Percentiles rank a stretch among this genome's conserved stretches.
Conservation (phyloP, 2,329 filamentous ascomycete species). For the Phymatotrichopsis omnivora region DNA sequence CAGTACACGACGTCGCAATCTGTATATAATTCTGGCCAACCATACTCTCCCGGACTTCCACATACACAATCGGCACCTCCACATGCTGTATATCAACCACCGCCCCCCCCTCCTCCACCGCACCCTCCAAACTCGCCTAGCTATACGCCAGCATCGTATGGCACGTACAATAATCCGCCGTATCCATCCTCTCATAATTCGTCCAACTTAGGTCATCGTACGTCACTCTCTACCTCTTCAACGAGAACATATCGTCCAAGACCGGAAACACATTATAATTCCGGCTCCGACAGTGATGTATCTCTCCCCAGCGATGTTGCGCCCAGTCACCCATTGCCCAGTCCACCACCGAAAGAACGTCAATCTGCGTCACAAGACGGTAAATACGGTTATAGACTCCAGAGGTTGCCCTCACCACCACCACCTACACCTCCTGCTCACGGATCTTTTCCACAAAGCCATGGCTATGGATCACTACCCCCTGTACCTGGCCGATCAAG, state of each 20-base stretch:
- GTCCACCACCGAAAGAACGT: constrained; percentile 22
- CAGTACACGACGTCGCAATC: constrained; percentile 23
- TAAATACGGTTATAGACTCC: constrained; percentile 16
- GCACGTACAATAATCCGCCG: constrained; percentile 1
- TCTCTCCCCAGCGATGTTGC: constrained; percentile 18
- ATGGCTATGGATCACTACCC: constrained; percentile 18
- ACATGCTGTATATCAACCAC: constrained; percentile 25
- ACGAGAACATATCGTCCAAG: constrained; percentile 17
- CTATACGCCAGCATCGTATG: constrained; percentile 19
- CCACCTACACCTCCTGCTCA: constrained; percentile 34
- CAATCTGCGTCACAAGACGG: constrained; percentile 9
- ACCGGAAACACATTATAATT: constrained; percentile 27
- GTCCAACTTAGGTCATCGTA: neutral
- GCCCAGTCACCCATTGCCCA: constrained; percentile 22
- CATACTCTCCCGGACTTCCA: constrained; percentile 24
- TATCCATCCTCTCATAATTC: constrained; percentile 14
- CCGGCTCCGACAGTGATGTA: constrained; percentile 28
- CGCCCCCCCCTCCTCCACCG: constrained; percentile 25
- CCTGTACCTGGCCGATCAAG: constrained; percentile 5
- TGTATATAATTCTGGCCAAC: constrained; percentile 18
- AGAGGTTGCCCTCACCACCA: constrained; percentile 29
- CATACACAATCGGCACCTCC: constrained; percentile 22
- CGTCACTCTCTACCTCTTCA: constrained; percentile 4
- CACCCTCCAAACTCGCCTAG: constrained; percentile 25
- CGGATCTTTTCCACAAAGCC: constrained; percentile 32